phyloP scores from a whole-genome alignment of 1,284 basidiomycete genomes.

The Marasmius fiardii region DNA sequence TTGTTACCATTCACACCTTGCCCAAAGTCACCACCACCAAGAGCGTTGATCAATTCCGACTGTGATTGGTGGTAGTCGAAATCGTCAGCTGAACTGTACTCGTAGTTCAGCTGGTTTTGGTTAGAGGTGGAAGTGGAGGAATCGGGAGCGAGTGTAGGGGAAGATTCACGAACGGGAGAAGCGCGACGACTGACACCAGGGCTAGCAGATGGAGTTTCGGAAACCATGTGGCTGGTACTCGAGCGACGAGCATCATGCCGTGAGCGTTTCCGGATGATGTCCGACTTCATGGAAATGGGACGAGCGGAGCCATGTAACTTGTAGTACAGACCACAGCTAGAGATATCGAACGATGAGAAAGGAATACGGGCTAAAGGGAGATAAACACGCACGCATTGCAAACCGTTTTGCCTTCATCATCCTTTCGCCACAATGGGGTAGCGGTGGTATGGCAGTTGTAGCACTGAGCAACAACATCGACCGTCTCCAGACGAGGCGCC shows the following conservation, averaged over 20 bases:
- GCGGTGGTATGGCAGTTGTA: conserved; percentile 89
- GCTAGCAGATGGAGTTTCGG: conserved; percentile 66
- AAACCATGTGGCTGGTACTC: conserved; percentile 35
- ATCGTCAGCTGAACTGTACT: conserved; percentile 31
- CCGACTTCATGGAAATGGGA: conserved; percentile 84
- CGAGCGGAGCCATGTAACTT: conserved; percentile 79
- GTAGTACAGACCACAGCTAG: conserved; percentile 49
- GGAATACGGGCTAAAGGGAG: conserved; percentile 20
- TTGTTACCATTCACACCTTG: conserved; percentile 18
- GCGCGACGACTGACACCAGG: conserved; percentile 71
- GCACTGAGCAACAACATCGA: conserved; percentile 71
- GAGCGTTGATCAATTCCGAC: conserved; percentile 59
- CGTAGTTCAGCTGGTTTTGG: conserved; percentile 37
- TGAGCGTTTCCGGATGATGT: conserved; percentile 79
- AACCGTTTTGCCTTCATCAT: conserved; percentile 88
- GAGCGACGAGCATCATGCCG: conserved; percentile 66
- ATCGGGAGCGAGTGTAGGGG: conserved; percentile 64
- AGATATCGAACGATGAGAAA: conserved; percentile 18
- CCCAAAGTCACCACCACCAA: conserved; percentile 42
- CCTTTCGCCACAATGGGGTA: conserved; percentile 89
- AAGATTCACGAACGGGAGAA: conserved; percentile 57
- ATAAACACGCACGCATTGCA: conserved; percentile 75
- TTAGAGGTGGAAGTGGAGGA: conserved; percentile 39
- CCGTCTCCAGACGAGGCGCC: conserved; percentile 53
- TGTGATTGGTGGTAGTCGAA: conserved; percentile 42